Conservation (phyloP, 495 filamentous ascomycete species). For the Hypoxylon lenormandii region DNA sequence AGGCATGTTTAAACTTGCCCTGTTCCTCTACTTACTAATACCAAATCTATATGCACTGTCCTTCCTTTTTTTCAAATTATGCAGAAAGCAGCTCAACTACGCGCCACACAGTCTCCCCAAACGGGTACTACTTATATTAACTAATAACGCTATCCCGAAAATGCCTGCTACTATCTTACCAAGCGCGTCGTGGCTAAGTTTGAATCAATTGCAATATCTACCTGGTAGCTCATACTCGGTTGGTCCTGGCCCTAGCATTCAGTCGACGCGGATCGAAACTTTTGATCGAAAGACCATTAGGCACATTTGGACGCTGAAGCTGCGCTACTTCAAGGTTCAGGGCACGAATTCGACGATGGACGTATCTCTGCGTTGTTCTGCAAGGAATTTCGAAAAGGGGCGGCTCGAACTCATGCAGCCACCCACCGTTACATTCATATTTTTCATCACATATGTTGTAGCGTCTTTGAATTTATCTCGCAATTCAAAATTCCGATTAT, state of each 20-base stretch:
- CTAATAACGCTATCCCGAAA: slow-evolving; percentile 25
- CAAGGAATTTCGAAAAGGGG: slow-evolving; percentile 44
- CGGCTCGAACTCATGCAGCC: slow-evolving; percentile 42
- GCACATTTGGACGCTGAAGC: slow-evolving; percentile 22
- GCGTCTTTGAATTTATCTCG: slow-evolving; percentile 16
- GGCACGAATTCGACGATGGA: slow-evolving; percentile 10
- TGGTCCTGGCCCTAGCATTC: slow-evolving; percentile 4
- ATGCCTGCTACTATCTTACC: slow-evolving; percentile 29
- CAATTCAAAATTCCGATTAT: slow-evolving; percentile 4
- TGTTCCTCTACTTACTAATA: background rate
- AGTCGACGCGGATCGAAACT: background rate
- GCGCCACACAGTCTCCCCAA: background rate
- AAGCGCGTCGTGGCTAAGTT: slow-evolving; percentile 11
- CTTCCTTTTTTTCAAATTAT: background rate
- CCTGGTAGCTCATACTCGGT: slow-evolving; percentile 11
- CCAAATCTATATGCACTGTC: background rate
- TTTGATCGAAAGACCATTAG: slow-evolving; percentile 8
- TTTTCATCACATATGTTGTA: slow-evolving; percentile 36
- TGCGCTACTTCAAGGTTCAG: slow-evolving; percentile 25
- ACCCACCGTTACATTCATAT: slow-evolving; percentile 47
- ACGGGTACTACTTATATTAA: slow-evolving; percentile 5
- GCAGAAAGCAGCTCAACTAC: slow-evolving; percentile 5
- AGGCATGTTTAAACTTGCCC: background rate
- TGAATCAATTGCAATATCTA: slow-evolving; percentile 24
- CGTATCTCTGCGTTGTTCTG: slow-evolving; percentile 32